Evolutionary conservation across 129 eudicot species (phyloP).

Genomic region (Daucus carota): DH1_v3.0 NC_030388.2:22640001-22640500

Average conservation of each 20-base stretch:
- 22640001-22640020: conserved; percentile 48
- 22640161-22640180: not conserved
- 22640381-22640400: no score
- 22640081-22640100: not conserved
- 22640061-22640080: not conserved
- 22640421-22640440: no score
- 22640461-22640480: no score
- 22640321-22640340: not conserved
- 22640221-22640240: not conserved
- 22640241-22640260: not conserved
- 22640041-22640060: conserved; percentile 58
- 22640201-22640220: not conserved
- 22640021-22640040: conserved; percentile 37
- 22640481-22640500: no score
- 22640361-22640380: no score
- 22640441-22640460: no score
- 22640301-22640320: not conserved
- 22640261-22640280: not conserved
- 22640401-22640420: no score
- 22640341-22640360: not conserved
- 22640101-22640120: not conserved
- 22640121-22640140: not conserved
- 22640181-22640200: not conserved
- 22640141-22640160: not conserved
- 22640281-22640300: not conserved